phyloP scores from a whole-genome alignment of 225 moss, liverwort and hornwort species.

The Rhytidiadelphus loreus region DNA sequence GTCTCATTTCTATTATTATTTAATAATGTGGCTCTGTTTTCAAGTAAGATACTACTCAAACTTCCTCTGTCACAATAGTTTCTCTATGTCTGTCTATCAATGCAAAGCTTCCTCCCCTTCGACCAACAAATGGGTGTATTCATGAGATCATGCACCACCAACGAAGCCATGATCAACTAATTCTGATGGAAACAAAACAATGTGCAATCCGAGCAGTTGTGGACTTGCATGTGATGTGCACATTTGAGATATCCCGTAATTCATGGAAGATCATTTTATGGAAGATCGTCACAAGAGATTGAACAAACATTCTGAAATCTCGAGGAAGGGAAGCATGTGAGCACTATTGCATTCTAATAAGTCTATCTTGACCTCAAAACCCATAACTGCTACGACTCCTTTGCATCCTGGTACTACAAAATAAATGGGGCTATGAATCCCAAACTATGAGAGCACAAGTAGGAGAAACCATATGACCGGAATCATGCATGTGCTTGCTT shows the following conservation, averaged over 20 bases:
- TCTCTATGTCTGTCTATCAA: background rate
- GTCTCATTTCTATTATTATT: background rate
- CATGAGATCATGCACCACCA: background rate
- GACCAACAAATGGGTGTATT: background rate
- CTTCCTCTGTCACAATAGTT: background rate
- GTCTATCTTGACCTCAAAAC: background rate
- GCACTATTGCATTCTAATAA: background rate
- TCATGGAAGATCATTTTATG: background rate
- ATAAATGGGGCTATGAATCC: background rate
- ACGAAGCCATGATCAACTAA: background rate
- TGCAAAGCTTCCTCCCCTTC: background rate
- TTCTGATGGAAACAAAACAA: background rate
- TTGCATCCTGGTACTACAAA: background rate
- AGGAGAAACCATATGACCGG: background rate
- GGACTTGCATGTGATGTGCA: background rate
- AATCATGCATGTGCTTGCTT: background rate
- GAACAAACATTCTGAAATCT: background rate
- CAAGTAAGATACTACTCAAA: background rate
- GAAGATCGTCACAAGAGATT: background rate
- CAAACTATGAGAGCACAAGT: background rate
- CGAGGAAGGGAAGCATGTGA: background rate
- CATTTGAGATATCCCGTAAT: background rate
- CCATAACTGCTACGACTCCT: background rate
- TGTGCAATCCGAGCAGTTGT: background rate
- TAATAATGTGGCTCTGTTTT: background rate